phyloP scores from a whole-genome alignment of 768 basidiomycete genomes.

The Lactarius trivialis region DNA sequence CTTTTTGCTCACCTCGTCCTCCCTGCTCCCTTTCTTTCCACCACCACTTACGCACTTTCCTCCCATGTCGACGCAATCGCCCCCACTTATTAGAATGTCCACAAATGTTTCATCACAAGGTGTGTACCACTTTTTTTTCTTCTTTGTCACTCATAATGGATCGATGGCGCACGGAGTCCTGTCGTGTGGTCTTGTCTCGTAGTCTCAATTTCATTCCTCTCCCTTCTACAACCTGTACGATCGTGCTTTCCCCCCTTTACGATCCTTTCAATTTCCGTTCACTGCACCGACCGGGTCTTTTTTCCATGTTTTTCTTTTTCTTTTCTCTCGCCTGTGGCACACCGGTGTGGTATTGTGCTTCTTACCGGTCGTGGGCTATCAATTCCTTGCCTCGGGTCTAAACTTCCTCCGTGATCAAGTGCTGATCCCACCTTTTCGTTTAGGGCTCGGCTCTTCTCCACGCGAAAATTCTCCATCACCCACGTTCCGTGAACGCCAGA shows the following conservation, averaged over 20 bases:
- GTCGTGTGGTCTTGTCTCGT: background rate
- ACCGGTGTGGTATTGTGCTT: background rate
- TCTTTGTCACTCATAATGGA: background rate
- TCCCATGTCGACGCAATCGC: conserved; percentile 24
- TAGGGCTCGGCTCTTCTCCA: conserved; percentile 20
- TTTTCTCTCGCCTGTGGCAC: background rate
- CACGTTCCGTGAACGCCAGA: conserved; percentile 22
- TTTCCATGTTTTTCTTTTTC: background rate
- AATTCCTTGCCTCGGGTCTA: background rate
- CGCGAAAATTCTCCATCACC: conserved; percentile 23
- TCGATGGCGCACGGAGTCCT: conserved; percentile 10
- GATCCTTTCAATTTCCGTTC: background rate
- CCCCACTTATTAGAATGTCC: conserved; percentile 19
- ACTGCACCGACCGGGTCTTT: background rate
- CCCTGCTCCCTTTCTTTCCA: conserved; percentile 1
- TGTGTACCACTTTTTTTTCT: background rate
- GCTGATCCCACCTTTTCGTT: background rate
- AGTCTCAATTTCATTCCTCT: background rate
- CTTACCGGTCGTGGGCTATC: background rate
- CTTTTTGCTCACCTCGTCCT: conserved; percentile 18
- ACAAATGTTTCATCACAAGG: conserved; percentile 19
- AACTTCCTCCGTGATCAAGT: background rate
- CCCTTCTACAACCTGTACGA: background rate
- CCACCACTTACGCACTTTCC: conserved; percentile 3
- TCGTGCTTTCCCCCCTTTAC: background rate